Evolutionary conservation across 2,329 filamentous ascomycete species (phyloP), one percentile per base, ranked within the genome.

Genomic region (Akanthomyces uredinophilus): DNA sequence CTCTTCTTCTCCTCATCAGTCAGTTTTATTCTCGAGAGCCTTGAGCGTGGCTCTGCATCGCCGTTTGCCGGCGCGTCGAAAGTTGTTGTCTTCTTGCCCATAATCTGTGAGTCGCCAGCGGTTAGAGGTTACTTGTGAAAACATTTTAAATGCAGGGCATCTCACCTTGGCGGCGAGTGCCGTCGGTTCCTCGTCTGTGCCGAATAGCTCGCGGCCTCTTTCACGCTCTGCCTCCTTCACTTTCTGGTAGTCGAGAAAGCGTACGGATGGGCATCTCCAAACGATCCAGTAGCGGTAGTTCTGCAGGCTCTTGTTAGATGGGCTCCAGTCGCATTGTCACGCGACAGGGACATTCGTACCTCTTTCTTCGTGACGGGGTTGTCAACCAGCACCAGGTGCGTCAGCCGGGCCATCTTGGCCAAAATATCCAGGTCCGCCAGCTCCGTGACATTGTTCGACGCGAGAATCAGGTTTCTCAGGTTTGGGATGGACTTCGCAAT

Each of bases 351-450:
- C 11, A 13, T 53, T 77, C 88, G 68, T 73, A 96, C 93, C 86
- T 98, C 93, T 78, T 94, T 96, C 79, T 89, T 90, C 27, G 90
- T 87, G 8, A 98, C 90, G 0, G 95, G 94, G 73, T 98, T 98
- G 65, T 96, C 93, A 61, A 89, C 73, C 72, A 98, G 74, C 44
- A 90, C 87, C 69, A 99, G 74, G 76, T 96, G 92, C 62, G 88
- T 92, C 74, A 99, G 76, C 63, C 83, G 82, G 62, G 79, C 72
- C 70, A 96, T 88, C 22, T 81, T 81, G 32, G 81, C 83, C 68
- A 99, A 78, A n/a, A 88, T 83, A 70, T 97, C 93, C 64, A 98
- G 74, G 74, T 99, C 95, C 52, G 90, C 89, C 71, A 99, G 80
- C 80, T 98, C 93, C 39, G 79, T 77, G 66, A 99, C 74, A 71